phyloP scores from a whole-genome alignment of 768 basidiomycete genomes.

The Suillus occidentalis region DNA sequence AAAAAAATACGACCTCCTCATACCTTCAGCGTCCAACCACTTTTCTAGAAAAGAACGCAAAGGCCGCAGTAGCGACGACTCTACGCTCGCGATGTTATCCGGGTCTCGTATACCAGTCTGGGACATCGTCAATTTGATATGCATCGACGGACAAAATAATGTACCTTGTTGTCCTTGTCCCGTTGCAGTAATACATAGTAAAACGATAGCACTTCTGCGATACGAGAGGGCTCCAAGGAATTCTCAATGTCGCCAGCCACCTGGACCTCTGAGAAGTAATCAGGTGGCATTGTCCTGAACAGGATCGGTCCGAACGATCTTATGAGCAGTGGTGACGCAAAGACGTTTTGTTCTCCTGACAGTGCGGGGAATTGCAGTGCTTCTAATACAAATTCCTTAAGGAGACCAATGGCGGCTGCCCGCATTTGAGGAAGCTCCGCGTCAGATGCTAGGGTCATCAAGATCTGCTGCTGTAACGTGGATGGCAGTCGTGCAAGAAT shows the following conservation, averaged over 20 bases:
- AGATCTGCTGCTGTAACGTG: constrained; percentile 49
- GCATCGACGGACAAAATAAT: constrained; percentile 10
- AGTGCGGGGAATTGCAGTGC: constrained; percentile 35
- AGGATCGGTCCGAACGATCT: constrained; percentile 59
- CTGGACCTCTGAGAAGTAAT: constrained; percentile 41
- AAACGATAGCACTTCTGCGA: constrained; percentile 66
- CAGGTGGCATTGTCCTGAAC: constrained; percentile 55
- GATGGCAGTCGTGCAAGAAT: constrained; percentile 50
- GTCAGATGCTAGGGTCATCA: constrained; percentile 53
- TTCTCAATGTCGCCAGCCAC: constrained; percentile 49
- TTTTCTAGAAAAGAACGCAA: constrained; percentile 38
- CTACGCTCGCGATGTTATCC: constrained; percentile 44
- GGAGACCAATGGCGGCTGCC: constrained; percentile 63
- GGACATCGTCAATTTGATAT: neutral
- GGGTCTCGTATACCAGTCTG: constrained; percentile 55
- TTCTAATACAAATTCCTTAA: constrained; percentile 66
- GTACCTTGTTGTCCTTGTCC: constrained; percentile 58
- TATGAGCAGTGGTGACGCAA: constrained; percentile 57
- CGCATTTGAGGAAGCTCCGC: constrained; percentile 64
- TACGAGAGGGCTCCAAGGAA: constrained; percentile 57
- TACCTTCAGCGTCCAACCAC: constrained; percentile 36
- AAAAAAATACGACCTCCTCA: constrained; percentile 6
- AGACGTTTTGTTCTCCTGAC: constrained; percentile 36
- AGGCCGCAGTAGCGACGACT: constrained; percentile 46
- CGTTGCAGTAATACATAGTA: constrained; percentile 64